Conservation (phyloP, 202 grass and related monocot species). For the Miscanthus sacchariflorus region DNA sequence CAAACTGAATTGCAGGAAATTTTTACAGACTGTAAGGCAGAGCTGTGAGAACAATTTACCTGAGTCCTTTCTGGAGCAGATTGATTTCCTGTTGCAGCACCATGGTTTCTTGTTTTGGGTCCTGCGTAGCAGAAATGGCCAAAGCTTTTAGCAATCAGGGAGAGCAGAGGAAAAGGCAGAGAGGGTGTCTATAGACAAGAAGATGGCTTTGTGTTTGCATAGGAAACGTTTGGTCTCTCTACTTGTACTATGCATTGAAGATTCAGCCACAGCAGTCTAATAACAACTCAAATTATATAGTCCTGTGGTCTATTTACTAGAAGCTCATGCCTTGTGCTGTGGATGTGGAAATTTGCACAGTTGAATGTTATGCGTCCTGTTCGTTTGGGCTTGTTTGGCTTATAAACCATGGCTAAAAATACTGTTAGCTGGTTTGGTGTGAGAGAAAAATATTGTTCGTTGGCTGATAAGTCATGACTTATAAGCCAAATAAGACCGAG, state of each 20-base stretch:
- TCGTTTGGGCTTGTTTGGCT: too few species aligned
- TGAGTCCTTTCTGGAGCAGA: constrained; percentile 87
- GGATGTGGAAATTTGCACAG: background rate
- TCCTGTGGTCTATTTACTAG: background rate
- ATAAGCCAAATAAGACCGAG: too few species aligned
- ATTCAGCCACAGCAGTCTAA: background rate
- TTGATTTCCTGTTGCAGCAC: constrained; percentile 89
- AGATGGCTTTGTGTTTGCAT: background rate
- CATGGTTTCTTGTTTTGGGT: constrained; percentile 74
- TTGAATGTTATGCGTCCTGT: too few species aligned
- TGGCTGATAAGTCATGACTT: too few species aligned
- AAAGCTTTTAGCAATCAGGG: background rate
- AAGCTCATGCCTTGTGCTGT: background rate
- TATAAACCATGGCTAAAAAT: too few species aligned
- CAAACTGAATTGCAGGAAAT: background rate
- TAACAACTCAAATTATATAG: background rate
- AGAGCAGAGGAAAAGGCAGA: background rate
- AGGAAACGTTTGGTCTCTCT: background rate
- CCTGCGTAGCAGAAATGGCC: constrained; percentile 57
- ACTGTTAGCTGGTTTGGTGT: too few species aligned
- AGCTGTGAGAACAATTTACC: constrained; percentile 47
- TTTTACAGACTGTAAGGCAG: background rate
- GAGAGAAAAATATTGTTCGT: too few species aligned
- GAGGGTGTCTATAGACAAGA: background rate
- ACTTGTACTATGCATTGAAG: too few species aligned